Conservation (phyloP, 1,284 basidiomycete genomes). For the Mycena citricolor region DNA sequence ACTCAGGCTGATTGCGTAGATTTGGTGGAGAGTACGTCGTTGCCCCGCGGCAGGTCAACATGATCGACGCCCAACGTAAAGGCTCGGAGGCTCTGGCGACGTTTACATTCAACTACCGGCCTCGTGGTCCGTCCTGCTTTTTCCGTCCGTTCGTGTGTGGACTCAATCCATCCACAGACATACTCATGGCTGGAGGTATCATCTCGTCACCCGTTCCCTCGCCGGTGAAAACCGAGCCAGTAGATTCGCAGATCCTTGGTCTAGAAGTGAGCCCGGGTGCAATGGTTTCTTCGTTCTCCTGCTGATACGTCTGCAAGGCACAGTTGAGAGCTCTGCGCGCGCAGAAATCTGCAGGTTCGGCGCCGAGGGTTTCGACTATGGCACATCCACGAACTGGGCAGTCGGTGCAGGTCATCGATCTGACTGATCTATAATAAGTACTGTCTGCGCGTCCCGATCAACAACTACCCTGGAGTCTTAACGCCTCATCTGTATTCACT, state of each 20-base stretch:
- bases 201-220: slow-evolving; percentile 9
- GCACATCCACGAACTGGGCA: slow-evolving; percentile 11
- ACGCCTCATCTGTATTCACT: too few species aligned
- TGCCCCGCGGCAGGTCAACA: slow-evolving; percentile 22
- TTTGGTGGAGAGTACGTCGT: slow-evolving; percentile 24
- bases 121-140: slow-evolving; percentile 16
- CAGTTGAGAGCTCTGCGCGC: slow-evolving; percentile 10
- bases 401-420: slow-evolving; percentile 15
- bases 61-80: slow-evolving; percentile 18
- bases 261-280: slow-evolving; percentile 9
- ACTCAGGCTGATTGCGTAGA: slow-evolving; percentile 7
- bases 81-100: slow-evolving; percentile 18
- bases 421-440: slow-evolving; percentile 17
- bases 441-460: too few species aligned
- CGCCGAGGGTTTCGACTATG: background rate
- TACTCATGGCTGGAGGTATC: slow-evolving; percentile 20
- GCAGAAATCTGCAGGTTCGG: background rate
- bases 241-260: slow-evolving; percentile 14
- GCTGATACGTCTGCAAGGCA: slow-evolving; percentile 1
- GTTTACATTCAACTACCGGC: slow-evolving; percentile 25
- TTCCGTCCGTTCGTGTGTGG: background rate
- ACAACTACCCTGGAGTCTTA: too few species aligned
- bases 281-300: background rate
- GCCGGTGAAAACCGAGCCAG: slow-evolving; percentile 16
- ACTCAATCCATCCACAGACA: slow-evolving; percentile 5